Evolutionary conservation across 78 protist genomes (phyloP), one percentile per base, ranked within the genome.

Genomic region (Ministeria vibrans): DNA sequence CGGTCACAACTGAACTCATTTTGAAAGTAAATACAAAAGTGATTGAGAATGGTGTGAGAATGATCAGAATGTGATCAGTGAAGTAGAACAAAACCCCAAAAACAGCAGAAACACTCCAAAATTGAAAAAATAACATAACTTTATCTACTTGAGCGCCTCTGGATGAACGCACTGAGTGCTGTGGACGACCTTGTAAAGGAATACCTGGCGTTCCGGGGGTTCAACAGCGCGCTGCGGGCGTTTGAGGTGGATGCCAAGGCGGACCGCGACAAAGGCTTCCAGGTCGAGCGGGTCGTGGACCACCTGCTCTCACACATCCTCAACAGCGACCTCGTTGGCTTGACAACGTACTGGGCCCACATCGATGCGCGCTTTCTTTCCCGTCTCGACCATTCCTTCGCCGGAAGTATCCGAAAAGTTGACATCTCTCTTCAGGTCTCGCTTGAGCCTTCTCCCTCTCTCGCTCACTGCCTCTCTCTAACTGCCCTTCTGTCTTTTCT

Each of bases 151-250:
- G n/a, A n/a, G n/a, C n/a, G n/a, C n/a, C n/a, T n/a, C n/a, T n/a
- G n/a, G 59, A 51, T 51, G 59, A 51, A 51, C 68, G 68, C 68
- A 18, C 18, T 63, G 43, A 2, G 6, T 20, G 41, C 41, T 36
- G 13, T 83, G 42, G 91, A 87, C 71, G 91, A 87, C 61, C 41
- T 83, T 11, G 84, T 87, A 18, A 73, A 73, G n/a, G 91, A 87
- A 46, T 87, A 87, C 49, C 63, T 87, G 23, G 51, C 78, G 66
- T 87, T 87, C 77, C 75, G 91, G 32, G 91, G 91, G 20, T 87
- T 87, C 66, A 83, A 79, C 11, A 75, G 77, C 41, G 72, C 91
- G 39, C 75, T 83, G 49, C 82, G 81, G 36, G 76, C 76, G 76
- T 87, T 87, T 66, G 53, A 76, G 23, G 2, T 70, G 0, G 91